Conservation (phyloP, 208 protist genomes). For the Phytomonas francai region DNA sequence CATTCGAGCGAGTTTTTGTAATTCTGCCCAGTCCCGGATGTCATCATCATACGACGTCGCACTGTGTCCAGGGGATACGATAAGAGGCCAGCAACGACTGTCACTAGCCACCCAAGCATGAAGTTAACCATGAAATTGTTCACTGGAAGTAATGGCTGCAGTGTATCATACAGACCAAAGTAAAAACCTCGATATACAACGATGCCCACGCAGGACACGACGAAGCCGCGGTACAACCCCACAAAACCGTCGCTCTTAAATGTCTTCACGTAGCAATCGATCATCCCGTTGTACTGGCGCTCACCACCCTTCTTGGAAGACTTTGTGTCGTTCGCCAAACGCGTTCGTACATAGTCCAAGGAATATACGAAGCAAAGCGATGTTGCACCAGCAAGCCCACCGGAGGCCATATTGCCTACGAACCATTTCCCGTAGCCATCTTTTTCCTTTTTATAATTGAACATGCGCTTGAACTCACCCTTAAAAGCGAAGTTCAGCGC, state of each 20-base stretch:
- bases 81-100: conserved; percentile 56
- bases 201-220: conserved; percentile 93
- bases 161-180: conserved; percentile 94
- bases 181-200: conserved; percentile 95
- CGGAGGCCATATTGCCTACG: conserved; percentile 92
- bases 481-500: conserved; percentile 98
- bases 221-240: conserved; percentile 95
- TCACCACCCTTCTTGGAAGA: conserved; percentile 75
- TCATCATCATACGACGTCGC: conserved; percentile 95
- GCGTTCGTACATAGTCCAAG: conserved; percentile 97
- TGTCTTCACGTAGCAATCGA: conserved; percentile 92
- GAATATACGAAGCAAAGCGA: conserved; percentile 96
- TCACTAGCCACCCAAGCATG: conserved; percentile 63
- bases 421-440: conserved; percentile 86
- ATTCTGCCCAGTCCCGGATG: conserved; percentile 52
- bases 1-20: conserved; percentile 74
- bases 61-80: conserved; percentile 98
- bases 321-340: conserved; percentile 90
- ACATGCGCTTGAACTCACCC: conserved; percentile 93
- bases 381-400: conserved; percentile 93
- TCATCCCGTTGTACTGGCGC: conserved; percentile 93
- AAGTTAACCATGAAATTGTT: conserved; percentile 70
- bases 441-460: conserved; percentile 85
- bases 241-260: conserved; percentile 61
- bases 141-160: conserved; percentile 61